These are phyloP conservation scores for Nemania sp. DNA, from an alignment of 2,329 filamentous ascomycete species.

Conservation along the genomic window DNA sequence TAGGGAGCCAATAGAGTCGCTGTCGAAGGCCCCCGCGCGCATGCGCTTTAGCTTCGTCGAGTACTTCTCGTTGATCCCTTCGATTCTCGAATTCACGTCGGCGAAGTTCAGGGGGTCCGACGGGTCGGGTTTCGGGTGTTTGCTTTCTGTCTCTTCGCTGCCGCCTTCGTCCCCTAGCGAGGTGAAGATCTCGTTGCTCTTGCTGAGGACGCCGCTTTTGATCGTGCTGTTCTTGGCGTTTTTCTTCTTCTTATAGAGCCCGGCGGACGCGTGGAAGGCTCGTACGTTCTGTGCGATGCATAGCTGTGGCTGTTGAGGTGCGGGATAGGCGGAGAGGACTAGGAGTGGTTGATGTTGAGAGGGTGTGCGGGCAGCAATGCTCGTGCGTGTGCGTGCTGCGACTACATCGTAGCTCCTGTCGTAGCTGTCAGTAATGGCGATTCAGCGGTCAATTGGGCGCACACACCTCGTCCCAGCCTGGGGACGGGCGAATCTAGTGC, in stretches of 20 bases:
- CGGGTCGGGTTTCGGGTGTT: slow-evolving; percentile 41
- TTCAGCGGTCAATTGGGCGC: slow-evolving; percentile 25
- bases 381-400: too few relatives aligned
- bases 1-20: slow-evolving; percentile 51
- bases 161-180: too few relatives aligned
- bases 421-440: slow-evolving; percentile 2
- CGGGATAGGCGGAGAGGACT: background rate
- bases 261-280: slow-evolving; percentile 15
- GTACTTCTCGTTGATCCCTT: slow-evolving; percentile 48
- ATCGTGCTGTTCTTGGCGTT: slow-evolving; percentile 12
- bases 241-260: slow-evolving; percentile 16
- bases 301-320: background rate
- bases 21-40: slow-evolving; percentile 57
- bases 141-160: slow-evolving; percentile 19
- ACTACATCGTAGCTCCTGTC: slow-evolving; percentile 23
- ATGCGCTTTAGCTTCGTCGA: slow-evolving; percentile 46
- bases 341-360: background rate
- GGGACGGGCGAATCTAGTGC: slow-evolving; percentile 21
- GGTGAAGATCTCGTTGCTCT: too few relatives aligned
- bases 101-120: slow-evolving; percentile 54
- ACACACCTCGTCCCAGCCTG: slow-evolving; percentile 26
- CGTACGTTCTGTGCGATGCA: background rate
- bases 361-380: slow-evolving; percentile 5
- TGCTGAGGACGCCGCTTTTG: background rate
- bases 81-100: slow-evolving; percentile 50